Evolutionary conservation across 2,329 filamentous ascomycete genomes (phyloP).

Genomic region (Penicillium sp.): DNA sequence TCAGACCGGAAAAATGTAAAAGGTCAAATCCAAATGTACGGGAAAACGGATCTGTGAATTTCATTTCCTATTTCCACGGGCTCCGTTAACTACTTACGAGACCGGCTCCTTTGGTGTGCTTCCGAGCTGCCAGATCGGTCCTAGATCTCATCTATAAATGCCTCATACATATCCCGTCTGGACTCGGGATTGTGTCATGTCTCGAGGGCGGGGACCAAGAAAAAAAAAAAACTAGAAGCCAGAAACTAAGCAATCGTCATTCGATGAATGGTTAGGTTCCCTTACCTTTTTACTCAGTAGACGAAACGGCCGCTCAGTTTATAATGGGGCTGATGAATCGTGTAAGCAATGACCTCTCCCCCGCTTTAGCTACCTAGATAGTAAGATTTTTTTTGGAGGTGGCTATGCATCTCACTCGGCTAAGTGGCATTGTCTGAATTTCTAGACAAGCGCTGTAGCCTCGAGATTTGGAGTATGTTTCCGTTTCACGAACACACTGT

Average conservation of each 20-base stretch:
- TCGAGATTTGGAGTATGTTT: not conserved
- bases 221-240: not conserved
- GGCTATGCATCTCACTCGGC: constrained; percentile 20
- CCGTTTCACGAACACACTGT: not conserved
- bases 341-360: constrained; percentile 1
- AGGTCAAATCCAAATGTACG: not conserved
- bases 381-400: constrained; percentile 16
- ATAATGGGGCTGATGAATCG: constrained; percentile 11
- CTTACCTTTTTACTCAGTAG: not conserved
- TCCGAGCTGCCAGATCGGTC: constrained; percentile 22
- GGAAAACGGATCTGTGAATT: not conserved
- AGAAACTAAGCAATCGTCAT: not conserved
- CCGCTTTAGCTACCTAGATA: not conserved
- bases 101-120: constrained; percentile 1
- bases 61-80: constrained; percentile 2
- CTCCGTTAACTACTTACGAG: not conserved
- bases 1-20: not conserved
- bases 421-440: constrained; percentile 12
- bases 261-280: not conserved
- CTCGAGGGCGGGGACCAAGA: not conserved
- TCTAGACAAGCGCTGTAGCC: constrained; percentile 12
- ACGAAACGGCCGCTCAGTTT: constrained; percentile 11
- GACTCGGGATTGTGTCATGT: not conserved
- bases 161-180: constrained; percentile 18
- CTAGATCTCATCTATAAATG: constrained; percentile 21